Conservation (phyloP, 352 stramenopile species). For the Phytophthora cactorum region DNA sequence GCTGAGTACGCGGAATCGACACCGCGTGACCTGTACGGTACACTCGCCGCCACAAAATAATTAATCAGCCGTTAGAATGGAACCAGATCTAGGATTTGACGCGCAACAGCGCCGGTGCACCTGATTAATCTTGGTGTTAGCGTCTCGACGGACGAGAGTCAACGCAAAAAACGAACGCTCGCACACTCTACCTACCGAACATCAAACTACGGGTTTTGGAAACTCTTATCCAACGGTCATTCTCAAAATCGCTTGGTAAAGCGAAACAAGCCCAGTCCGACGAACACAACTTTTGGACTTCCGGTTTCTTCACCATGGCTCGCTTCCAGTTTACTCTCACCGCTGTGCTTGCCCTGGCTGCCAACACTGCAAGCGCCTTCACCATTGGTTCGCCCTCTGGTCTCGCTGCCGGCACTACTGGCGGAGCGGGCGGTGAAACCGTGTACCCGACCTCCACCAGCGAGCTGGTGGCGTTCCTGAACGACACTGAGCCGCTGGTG, state of each 20-base stretch:
- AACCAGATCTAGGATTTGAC: constrained; percentile 22
- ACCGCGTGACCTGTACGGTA: neutral
- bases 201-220: constrained; percentile 2
- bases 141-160: neutral
- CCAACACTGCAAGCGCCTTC: constrained; percentile 37
- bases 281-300: neutral
- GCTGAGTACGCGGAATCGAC: neutral
- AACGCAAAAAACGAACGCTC: neutral
- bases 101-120: neutral
- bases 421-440: constrained; percentile 32
- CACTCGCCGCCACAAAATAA: constrained; percentile 9
- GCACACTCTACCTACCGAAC: neutral
- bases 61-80: constrained; percentile 20
- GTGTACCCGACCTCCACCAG: constrained; percentile 45
- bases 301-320: constrained; percentile 17
- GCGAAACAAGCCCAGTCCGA: constrained; percentile 1
- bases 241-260: constrained; percentile 21
- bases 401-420: constrained; percentile 39
- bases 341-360: constrained; percentile 23
- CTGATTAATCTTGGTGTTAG: neutral
- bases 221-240: constrained; percentile 19
- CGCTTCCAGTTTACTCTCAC: constrained; percentile 26
- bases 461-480: constrained; percentile 43
- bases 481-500: constrained; percentile 31
- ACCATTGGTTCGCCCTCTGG: constrained; percentile 38